phyloP scores from a whole-genome alignment of 1,139 yeast genomes.

The Hemisphaericaspora xylanilytica region DNA sequence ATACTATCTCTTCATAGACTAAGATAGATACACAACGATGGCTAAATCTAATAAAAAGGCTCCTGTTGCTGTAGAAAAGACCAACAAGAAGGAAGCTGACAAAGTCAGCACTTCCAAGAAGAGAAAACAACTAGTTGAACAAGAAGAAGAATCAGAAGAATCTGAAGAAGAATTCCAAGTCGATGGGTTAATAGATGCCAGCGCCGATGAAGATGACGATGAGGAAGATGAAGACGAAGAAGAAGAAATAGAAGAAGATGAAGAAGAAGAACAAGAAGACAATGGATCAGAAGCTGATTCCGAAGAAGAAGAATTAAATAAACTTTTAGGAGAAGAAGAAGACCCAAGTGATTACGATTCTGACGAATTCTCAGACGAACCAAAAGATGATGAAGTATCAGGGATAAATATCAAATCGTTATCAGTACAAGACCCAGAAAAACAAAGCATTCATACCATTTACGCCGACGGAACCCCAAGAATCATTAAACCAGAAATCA shows the following conservation, averaged over 20 bases:
- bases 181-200: slow-evolving; percentile 23
- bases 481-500: slow-evolving; percentile 80
- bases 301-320: slow-evolving; percentile 58
- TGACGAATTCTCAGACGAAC: slow-evolving; percentile 49
- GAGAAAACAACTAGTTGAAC: slow-evolving; percentile 20
- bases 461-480: slow-evolving; percentile 82
- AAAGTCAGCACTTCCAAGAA: slow-evolving; percentile 13
- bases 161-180: slow-evolving; percentile 31
- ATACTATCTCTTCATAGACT: no score
- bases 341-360: slow-evolving; percentile 37
- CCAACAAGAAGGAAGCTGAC: slow-evolving; percentile 7
- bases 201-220: slow-evolving; percentile 21
- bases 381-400: slow-evolving; percentile 58
- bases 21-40: slow-evolving; percentile 1
- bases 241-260: slow-evolving; percentile 21
- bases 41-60: slow-evolving; percentile 16
- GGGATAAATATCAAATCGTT: slow-evolving; percentile 52
- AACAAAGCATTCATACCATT: slow-evolving; percentile 42
- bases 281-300: slow-evolving; percentile 25
- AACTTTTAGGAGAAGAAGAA: slow-evolving; percentile 52
- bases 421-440: slow-evolving; percentile 35
- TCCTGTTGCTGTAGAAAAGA: slow-evolving; percentile 10
- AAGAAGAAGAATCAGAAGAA: slow-evolving; percentile 17
- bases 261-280: slow-evolving; percentile 24
- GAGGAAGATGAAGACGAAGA: slow-evolving; percentile 30